Conservation (phyloP, 805 yeast genomes). For the Ogataea sp. region DNA sequence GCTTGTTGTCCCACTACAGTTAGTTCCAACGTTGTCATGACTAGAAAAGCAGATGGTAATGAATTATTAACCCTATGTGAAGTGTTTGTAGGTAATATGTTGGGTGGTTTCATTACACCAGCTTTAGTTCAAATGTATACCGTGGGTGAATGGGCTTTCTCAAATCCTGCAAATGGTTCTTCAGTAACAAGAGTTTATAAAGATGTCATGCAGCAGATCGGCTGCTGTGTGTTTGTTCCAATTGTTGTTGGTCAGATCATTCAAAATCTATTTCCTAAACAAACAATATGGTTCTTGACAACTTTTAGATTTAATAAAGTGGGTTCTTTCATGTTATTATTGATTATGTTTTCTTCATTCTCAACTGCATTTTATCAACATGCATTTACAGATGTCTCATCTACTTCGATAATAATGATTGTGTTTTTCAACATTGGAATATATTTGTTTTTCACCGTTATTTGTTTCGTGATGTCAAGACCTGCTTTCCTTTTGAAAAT, state of each 20-base stretch:
- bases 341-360: slow-evolving; percentile 54
- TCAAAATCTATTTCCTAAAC: slow-evolving; percentile 62
- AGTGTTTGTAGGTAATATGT: slow-evolving; percentile 74
- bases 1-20: slow-evolving; percentile 90
- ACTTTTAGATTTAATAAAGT: slow-evolving; percentile 60
- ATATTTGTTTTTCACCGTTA: slow-evolving; percentile 63
- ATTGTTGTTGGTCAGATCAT: slow-evolving; percentile 80
- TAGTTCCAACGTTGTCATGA: slow-evolving; percentile 89
- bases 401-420: slow-evolving; percentile 61
- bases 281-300: slow-evolving; percentile 50
- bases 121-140: slow-evolving; percentile 70
- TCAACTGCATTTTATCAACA: slow-evolving; percentile 81
- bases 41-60: slow-evolving; percentile 78
- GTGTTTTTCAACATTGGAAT: slow-evolving; percentile 80
- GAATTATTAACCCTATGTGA: slow-evolving; percentile 68
- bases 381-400: slow-evolving; percentile 49
- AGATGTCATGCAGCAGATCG: slow-evolving; percentile 81
- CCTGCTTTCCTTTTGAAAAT: slow-evolving; percentile 39
- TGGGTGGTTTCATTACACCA: slow-evolving; percentile 86
- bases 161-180: slow-evolving; percentile 63
- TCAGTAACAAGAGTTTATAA: slow-evolving; percentile 53
- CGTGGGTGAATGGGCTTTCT: slow-evolving; percentile 56
- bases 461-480: slow-evolving; percentile 55
- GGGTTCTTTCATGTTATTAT: slow-evolving; percentile 69
- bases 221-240: slow-evolving; percentile 73